Base-by-base conservation (phyloP, 2,329 filamentous ascomycete genomes). In the Neospermospora avenae region DNA sequence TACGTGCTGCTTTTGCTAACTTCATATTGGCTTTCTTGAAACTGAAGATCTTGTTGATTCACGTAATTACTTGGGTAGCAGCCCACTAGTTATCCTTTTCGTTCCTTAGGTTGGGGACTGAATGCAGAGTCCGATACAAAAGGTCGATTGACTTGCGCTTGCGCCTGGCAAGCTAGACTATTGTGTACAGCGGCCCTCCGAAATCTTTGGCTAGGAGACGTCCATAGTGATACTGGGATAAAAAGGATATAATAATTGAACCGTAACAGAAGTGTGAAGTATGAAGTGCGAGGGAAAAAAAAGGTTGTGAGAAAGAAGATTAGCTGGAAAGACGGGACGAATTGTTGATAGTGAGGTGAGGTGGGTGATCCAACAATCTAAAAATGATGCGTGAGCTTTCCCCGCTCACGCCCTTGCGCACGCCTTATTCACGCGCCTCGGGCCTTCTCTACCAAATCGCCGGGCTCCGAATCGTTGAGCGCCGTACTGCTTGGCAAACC, bases 1-100 rank as follows among this genome's bases (percentile, higher is more conserved):
- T 88, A 64, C 95, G 89, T 57, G 95, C 95, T 60, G 95, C 93
- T 77, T 83, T 87, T 67, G 82, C 83, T 71, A 96, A 84, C 77
- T 85, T 81, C 84, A 87, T 87, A 75, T 53, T 67, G 52, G 28
- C 22, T 60, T 31, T 45, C 35, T 22, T 44, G 31, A 49, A 37
- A 52, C 28, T 57, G 18, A 11, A 22, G 39, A 7, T 18, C 8
- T 60, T 48, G 39, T 42, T 54, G 25, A 41, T 56, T 57, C 49
- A 48, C 18, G 25, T 24, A 48, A 28, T 16, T 24, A 39, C n/a
- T n/a, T n/a, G 41, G 35, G 13, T 11, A 41, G 20, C 25, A 41
- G 45, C 25, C 25, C 39, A 18, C 25, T 48, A n/a, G 41, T 45
- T 24, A 25, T 55, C 45, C 57, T 37, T 48, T 60, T 58, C 45